Conservation (phyloP, 257 asterid genomes). For the Solanum lycopersicoides region DNA sequence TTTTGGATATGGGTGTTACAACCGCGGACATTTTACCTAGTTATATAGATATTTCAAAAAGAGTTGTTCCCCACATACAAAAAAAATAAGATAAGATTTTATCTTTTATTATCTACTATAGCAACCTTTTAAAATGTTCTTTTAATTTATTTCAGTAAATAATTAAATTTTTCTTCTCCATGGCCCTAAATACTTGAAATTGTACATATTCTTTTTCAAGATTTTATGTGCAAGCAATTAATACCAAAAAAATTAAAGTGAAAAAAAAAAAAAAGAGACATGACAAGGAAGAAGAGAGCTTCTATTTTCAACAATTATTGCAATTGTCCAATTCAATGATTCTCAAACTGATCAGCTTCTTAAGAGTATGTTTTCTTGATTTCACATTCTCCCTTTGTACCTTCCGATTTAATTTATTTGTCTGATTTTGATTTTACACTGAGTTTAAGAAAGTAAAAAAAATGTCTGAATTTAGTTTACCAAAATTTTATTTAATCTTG, state of each 20-base stretch:
- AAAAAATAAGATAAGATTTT: not conserved
- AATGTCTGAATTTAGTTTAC: not conserved
- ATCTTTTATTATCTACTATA: not conserved
- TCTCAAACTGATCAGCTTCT: slow-evolving; percentile 74
- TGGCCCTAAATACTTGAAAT: slow-evolving; percentile 27
- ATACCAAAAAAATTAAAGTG: slow-evolving; percentile 4
- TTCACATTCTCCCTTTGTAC: not conserved
- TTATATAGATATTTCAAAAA: not conserved
- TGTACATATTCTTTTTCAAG: slow-evolving; percentile 5
- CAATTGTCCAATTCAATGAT: slow-evolving; percentile 14
- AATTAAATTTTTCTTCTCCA: not conserved
- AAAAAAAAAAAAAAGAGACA: not conserved
- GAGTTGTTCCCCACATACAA: too few relatives aligned
- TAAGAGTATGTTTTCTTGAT: slow-evolving; percentile 24
- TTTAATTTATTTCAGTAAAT: not conserved
- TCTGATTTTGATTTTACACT: rapidly evolving
- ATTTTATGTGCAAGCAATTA: slow-evolving; percentile 11
- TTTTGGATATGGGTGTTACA: too few relatives aligned
- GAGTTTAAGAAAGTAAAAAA: not conserved
- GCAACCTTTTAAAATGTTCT: not conserved
- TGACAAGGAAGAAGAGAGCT: slow-evolving; percentile 46
- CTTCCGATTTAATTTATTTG: not conserved
- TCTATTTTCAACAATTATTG: slow-evolving; percentile 29
- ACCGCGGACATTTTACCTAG: too few relatives aligned
- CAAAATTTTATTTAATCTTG: not conserved